Base-by-base conservation (phyloP, 1,284 basidiomycete species). In the Phylloporus sp. region DNA sequence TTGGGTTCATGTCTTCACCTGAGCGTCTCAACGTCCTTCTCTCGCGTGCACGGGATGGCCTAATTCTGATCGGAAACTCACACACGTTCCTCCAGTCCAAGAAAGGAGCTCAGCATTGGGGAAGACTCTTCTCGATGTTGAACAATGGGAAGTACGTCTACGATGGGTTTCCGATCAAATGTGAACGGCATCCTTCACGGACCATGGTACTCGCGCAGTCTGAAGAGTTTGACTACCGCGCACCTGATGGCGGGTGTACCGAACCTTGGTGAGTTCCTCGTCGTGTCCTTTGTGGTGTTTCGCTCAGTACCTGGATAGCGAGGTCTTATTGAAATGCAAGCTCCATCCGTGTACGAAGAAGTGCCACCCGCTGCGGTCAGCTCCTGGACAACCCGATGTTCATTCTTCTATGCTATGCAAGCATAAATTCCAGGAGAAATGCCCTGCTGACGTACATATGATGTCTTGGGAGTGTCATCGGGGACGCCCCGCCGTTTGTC, bases 11-110 rank as follows among this genome's bases (percentile, higher is more conserved):
- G 89, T 81, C 74, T 56, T 83, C 90, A 2, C 86, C 87, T 0
- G 88, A 91, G 74, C 85, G 90, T 35, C 76, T 91, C n/a, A 91
- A 89, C 61, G 90, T 91, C 12, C 80, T 91, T 2, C 81, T 91
- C 20, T 91, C 90, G 0, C 85, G 90, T 23, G 88, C 90, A 17
- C 84, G 90, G 6, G 80, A 90, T 70, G 87, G 83, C 0, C 74
- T 90, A 8, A 87, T 91, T 68, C 83, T 91, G 76, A 84, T 91
- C 39, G 90, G 90, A 7, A 91, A 91, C 70, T 77, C 84, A 1
- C 73, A 85, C 4, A 91, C 90, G 0, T 91, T 91, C 76, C 76
- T 78, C 47, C 79, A 83, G 5, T 82, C 89, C 8, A 83, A 82
- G 27, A 89, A 83, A 68, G 90, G 88, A 2, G 80, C 78, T 10